Conservation (phyloP, 1,284 basidiomycete genomes). For the Vanrija sp. region DNA sequence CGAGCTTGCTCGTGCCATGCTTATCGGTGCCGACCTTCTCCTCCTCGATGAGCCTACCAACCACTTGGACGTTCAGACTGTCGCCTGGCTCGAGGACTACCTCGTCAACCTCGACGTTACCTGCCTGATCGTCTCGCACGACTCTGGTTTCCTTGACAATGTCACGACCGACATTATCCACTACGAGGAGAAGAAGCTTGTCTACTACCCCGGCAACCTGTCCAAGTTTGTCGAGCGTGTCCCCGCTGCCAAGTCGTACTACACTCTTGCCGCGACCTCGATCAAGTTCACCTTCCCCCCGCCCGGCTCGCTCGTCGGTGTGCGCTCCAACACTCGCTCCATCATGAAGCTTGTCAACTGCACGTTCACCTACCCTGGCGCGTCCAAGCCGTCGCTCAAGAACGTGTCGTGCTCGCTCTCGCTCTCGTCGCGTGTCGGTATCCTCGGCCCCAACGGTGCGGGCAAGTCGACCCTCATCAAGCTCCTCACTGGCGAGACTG, state of each 20-base stretch:
- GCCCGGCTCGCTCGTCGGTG: constrained; percentile 94
- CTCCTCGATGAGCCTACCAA: constrained; percentile 91
- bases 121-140: constrained; percentile 94
- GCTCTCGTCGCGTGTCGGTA: constrained; percentile 84
- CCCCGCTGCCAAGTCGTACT: constrained; percentile 95
- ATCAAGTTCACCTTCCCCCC: constrained; percentile 97
- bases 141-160: constrained; percentile 95
- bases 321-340: constrained; percentile 91
- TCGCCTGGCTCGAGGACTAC: constrained; percentile 91
- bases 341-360: constrained; percentile 91
- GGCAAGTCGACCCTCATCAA: constrained; percentile 99
- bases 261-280: constrained; percentile 89
- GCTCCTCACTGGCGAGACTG: constrained; percentile 93
- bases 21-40: constrained; percentile 98
- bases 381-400: constrained; percentile 72
- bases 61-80: constrained; percentile 81
- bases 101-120: constrained; percentile 79
- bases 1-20: constrained; percentile 94
- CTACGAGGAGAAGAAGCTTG: constrained; percentile 95
- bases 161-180: constrained; percentile 96
- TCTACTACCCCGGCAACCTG: constrained; percentile 92
- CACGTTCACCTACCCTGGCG: constrained; percentile 93
- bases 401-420: constrained; percentile 90
- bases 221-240: constrained; percentile 86
- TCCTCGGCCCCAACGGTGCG: constrained; percentile 95